Percentiles rank a stretch among this genome's conserved stretches.
These are phyloP conservation scores for Globisporangium solare DNA, from an alignment of 352 stramenopile species.

Conservation along the genomic window DNA sequence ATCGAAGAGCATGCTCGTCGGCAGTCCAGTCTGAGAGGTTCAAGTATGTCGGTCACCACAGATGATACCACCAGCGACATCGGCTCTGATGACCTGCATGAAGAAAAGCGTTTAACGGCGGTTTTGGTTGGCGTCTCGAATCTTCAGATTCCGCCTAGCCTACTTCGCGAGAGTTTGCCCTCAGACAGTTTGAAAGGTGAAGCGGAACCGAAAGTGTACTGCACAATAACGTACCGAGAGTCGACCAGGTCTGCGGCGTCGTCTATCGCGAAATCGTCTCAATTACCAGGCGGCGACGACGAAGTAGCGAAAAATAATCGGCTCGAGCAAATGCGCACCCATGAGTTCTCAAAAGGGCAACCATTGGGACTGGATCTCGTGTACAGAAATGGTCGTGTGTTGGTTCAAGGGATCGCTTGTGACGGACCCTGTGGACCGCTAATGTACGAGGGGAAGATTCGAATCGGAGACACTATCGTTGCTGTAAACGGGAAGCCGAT, in stretches of 20 bases:
- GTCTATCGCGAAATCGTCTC: constrained; percentile 47
- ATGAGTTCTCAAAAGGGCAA: constrained; percentile 50
- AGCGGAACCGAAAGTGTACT: constrained; percentile 71
- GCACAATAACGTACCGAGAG: constrained; percentile 72
- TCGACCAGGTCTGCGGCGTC: constrained; percentile 73
- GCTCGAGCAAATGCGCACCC: constrained; percentile 54
- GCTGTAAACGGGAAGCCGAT: constrained; percentile 77
- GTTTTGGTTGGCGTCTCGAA: constrained; percentile 76
- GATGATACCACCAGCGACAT: constrained; percentile 63
- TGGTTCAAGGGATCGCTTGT: constrained; percentile 72
- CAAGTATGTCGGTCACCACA: constrained; percentile 47
- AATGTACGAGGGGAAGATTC: constrained; percentile 59
- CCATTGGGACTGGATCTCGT: constrained; percentile 78
- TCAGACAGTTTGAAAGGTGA: constrained; percentile 22
- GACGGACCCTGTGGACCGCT: constrained; percentile 57
- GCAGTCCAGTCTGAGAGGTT: constrained; percentile 3
- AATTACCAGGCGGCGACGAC: background rate
- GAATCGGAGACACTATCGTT: constrained; percentile 74
- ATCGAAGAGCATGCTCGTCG: constrained; percentile 12
- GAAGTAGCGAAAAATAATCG: constrained; percentile 9
- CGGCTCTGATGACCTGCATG: constrained; percentile 52
- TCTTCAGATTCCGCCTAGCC: constrained; percentile 41
- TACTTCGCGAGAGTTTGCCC: constrained; percentile 34
- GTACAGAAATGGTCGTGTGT: constrained; percentile 66
- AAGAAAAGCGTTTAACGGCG: constrained; percentile 67